Base-by-base conservation (phyloP, 495 filamentous ascomycete genomes). In the Podospora anserina region DNA sequence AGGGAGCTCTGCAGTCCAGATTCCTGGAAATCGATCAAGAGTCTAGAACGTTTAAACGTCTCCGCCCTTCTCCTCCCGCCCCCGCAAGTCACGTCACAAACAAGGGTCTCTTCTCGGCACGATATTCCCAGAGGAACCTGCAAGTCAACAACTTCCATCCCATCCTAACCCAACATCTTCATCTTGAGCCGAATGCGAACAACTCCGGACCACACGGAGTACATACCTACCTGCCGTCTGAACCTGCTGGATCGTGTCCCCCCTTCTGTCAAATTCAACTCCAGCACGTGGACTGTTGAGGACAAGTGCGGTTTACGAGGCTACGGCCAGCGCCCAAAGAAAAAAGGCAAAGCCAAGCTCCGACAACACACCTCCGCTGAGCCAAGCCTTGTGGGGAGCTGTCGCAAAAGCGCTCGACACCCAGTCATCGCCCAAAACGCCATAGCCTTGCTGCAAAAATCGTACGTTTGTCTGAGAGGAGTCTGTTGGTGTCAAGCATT, bases 361-460 rank as follows among this genome's bases (percentile, higher is more conserved):
- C 55, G 26, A 58, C 55, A 58, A 20, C 55, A 58, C 55, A 19
- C 55, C 9, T 58, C 2, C 23, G 27, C 61, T 32, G 34, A 63
- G 32, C 19, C 32, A 26, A 67, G 64, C 39, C 64, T 28, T 61
- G 65, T 62, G 65, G 61, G 55, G 49, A 32, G 56, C 19, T 28
- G 49, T 65, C 30, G 39, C 34, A 55, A 44, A 49, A 49, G 66
- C 20, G 61, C 34, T 63, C 32, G 30, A 32, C 59, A 61, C 19
- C 27, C 39, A 44, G 44, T 55, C 20, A 49, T 53, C 28, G 57
- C 65, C 63, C 53, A 57, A 71, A 62, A 27, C 68, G 68, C 65
- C 63, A 64, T 67, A 63, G 69, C 68, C 61, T 65, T 32, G 70
- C 72, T 74, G 69, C 74, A 74, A 56, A 64, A 55, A 72, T 76